Evolutionary conservation across 371 early-diverging fungal genomes (phyloP), one percentile per base, ranked within the genome.

Genomic region (Syncephalastrum contaminatum): DNA sequence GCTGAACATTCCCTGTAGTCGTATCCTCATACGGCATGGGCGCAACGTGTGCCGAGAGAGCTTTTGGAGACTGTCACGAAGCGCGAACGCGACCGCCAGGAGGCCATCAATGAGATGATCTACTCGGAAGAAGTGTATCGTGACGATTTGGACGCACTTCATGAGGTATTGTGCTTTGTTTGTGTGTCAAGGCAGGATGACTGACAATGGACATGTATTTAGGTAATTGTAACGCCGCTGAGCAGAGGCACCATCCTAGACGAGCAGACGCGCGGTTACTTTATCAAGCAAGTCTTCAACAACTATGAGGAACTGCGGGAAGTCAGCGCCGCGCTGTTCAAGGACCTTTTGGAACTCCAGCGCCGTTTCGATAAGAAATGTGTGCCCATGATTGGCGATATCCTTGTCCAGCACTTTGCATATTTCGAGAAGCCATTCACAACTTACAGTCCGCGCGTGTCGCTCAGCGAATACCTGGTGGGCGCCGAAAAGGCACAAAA

Each of bases 41-140:
- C 87, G 12, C 77, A 73, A 53, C 76, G 79, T 4, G 90, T 87
- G 0, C 84, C 93, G 2, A 78, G 82, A 53, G 87, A 86, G 13
- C 67, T 97, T 5, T 64, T 88, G 7, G 84, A 85, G 14, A 82
- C 81, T 1, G 75, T 90, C 2, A 82, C 89, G 1, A 81, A 87
- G 22, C 66, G 79, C 13, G 97, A 97, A 66, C 82, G 85, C 56
- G 92, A 89, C 44, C 82, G 97, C 1, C 98, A 97, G 68, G 96
- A 97, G 67, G 88, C 88, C 16, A 92, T 97, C 56, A 94, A 89
- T 70, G 98, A 97, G 66, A 64, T 96, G 61, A 89, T 97, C 30
- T 85, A 91, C 51, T 92, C 91, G 3, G 97, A 96, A 69, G 84
- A 86, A 59, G 91, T 90, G 58, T 97, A 90, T 70, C 90, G 91